A percentile compares a stretch with the other conserved stretches of the same genome.
These are phyloP conservation scores for Diversispora epigaea DNA, from an alignment of 192 early-diverging fungal genomes.

Conservation along the genomic window DNA sequence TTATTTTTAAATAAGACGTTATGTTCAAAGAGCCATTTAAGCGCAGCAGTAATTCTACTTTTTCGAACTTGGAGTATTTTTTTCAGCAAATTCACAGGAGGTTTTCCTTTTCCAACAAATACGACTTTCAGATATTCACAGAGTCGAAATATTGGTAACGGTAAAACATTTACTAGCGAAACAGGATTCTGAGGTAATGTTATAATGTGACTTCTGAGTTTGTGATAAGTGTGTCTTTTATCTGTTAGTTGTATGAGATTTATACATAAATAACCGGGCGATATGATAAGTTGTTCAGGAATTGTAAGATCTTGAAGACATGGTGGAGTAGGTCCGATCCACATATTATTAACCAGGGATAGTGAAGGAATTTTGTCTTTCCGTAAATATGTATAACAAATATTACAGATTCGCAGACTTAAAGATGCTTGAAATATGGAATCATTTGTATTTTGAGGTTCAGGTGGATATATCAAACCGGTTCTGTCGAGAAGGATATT, in stretches of 20 bases:
- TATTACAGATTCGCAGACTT: background rate
- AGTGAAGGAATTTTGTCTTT: background rate
- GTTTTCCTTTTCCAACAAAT: background rate
- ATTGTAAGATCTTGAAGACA: too few species aligned
- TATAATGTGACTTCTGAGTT: background rate
- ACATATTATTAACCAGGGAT: background rate
- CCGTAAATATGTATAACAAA: background rate
- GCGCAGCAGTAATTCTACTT: background rate
- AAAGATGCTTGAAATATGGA: background rate
- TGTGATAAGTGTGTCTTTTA: background rate
- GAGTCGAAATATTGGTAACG: background rate
- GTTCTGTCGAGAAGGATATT: background rate
- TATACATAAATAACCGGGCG: background rate
- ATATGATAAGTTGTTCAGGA: background rate
- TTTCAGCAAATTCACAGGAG: background rate
- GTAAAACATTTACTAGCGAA: background rate
- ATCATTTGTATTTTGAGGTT: background rate
- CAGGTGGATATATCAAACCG: background rate
- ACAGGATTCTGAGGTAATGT: background rate
- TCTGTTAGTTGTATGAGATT: background rate
- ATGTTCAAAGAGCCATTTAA: too few species aligned
- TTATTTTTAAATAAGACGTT: background rate
- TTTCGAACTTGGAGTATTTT: background rate
- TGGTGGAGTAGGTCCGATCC: background rate
- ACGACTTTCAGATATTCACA: background rate